Evolutionary conservation across 805 yeast genomes (phyloP), one percentile per base, ranked within the genome.

Genomic region (Citeromyces matritensis): DNA sequence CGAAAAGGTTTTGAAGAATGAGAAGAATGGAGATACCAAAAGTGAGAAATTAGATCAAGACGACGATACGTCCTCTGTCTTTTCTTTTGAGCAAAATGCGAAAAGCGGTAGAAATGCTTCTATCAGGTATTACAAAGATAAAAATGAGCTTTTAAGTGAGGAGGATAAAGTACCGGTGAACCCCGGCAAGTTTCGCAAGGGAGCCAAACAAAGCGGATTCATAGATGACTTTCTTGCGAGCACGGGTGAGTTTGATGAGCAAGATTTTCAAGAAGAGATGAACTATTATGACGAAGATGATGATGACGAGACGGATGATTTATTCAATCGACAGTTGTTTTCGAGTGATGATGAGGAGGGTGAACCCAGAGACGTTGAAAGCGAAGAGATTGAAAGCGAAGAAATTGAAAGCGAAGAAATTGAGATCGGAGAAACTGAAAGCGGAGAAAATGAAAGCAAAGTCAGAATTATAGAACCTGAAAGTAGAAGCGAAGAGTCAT

Each of bases 291-390:
- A 55, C 36, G 45, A 41, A 14, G 48, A 45, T 7, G 50, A 38
- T 13, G 45, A 43, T 23, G 63, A 57, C 33, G 63, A 57, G 24
- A 57, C 63, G 1, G 61, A 56, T 35, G 49, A 44, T 8, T 35
- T 58, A 27, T 57, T 57, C 37, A 56, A 57, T 30, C 37, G 63
- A 26, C 48, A 49, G 30, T 33, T 57, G 11, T 57, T 58, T 33
- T 48, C 55, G 4, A 43, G 48, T 38, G 53, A 47, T 9, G 31
- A 26, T 5, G 34, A 26, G 30, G 15, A 8, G 13, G n/a, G 11
- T n/a, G 15, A 25, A 25, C 15, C 12, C 12, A 5, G 10, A 13
- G 27, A 9, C 27, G 14, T 4, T 11, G n/a, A 23, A 23, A 23
- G n/a, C 9, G n/a, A 9, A 10, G 17, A 26, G 4, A 7, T 7